phyloP scores from a whole-genome alignment of 2,329 filamentous ascomycete genomes.

The Tetracladium maxilliforme region DNA sequence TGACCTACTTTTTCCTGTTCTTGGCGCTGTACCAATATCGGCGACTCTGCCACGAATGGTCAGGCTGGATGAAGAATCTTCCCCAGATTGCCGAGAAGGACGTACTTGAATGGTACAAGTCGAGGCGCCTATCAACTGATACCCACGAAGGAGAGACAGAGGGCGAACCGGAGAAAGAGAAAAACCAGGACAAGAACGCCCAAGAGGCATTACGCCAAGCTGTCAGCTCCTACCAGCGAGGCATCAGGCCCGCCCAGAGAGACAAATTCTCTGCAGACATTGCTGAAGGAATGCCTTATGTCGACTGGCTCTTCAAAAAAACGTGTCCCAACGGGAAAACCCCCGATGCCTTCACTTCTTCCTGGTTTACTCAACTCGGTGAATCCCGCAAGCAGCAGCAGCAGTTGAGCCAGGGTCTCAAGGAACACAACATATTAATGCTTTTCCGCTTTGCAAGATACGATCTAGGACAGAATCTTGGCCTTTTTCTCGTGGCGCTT shows the following conservation, averaged over 20 bases:
- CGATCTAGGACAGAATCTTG: slow-evolving; percentile 20
- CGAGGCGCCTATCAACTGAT: too few relatives aligned
- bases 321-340: slow-evolving; percentile 12
- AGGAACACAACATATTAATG: slow-evolving; percentile 21
- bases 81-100: too few relatives aligned
- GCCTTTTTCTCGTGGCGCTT: slow-evolving; percentile 20
- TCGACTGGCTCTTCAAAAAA: slow-evolving; percentile 20
- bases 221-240: too few relatives aligned
- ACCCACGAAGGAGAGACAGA: too few relatives aligned
- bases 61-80: slow-evolving; percentile 39
- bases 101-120: too few relatives aligned
- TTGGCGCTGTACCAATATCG: slow-evolving; percentile 35
- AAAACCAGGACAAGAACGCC: too few relatives aligned
- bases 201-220: too few relatives aligned
- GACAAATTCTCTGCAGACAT: too few relatives aligned
- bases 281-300: slow-evolving; percentile 8
- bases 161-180: too few relatives aligned
- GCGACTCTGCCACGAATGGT: slow-evolving; percentile 40
- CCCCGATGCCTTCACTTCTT: slow-evolving; percentile 15
- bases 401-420: slow-evolving; percentile 18
- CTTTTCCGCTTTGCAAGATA: slow-evolving; percentile 19
- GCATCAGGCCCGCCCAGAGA: too few relatives aligned
- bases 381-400: slow-evolving; percentile 18
- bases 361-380: slow-evolving; percentile 19
- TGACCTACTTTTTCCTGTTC: slow-evolving; percentile 36